Evolutionary conservation across 2,329 filamentous ascomycete species (phyloP), one percentile per base, ranked within the genome.

Genomic region (Sodiomyces alkalinus): DNA sequence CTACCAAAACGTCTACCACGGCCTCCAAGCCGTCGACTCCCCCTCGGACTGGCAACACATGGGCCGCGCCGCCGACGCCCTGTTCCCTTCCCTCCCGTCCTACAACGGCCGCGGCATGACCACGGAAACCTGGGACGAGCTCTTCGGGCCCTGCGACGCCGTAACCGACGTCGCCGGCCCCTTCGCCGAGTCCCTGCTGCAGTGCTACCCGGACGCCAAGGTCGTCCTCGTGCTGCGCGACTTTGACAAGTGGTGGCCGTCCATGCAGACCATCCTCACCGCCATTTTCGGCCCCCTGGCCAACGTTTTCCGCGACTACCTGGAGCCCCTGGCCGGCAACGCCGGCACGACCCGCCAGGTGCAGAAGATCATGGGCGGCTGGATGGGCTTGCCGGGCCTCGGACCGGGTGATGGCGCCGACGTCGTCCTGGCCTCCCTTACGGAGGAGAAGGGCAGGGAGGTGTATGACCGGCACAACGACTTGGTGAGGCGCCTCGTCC

Each of bases 121-220:
- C 0, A 30, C 39, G 0, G 29, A 22, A 0, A 32, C 44, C 13
- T 48, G 44, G 43, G 39, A 48, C 3, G 29, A 36, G 3, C 27
- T 47, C 0, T 44, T 44, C 13, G 40, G 40, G 1, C 22, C 33
- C 7, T 47, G 33, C 27, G 49, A 53, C 23, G 51, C 40, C 0
- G 36, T 30, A 3, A 52, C 49, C 0, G 51, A 54, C 23, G 27
- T 48, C 7, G 67, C 70, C 15, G 67, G 72, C 24, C 68, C 69
- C 23, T 81, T 81, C 42, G 69, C 70, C 29, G 65, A 73, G 47
- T 75, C 80, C 47, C 59, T 81, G 35, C 74, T 80, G 36, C 68
- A 74, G 43, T 71, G 73, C 11, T 81, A 80, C 45, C 76, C 76
- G 2, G 70, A 80, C 31, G 76, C 76, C 33, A 80, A 80, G 51